These are phyloP conservation scores for Penicillium simplicissimum DNA, from an alignment of 495 filamentous ascomycete species.

Conservation along the genomic window DNA sequence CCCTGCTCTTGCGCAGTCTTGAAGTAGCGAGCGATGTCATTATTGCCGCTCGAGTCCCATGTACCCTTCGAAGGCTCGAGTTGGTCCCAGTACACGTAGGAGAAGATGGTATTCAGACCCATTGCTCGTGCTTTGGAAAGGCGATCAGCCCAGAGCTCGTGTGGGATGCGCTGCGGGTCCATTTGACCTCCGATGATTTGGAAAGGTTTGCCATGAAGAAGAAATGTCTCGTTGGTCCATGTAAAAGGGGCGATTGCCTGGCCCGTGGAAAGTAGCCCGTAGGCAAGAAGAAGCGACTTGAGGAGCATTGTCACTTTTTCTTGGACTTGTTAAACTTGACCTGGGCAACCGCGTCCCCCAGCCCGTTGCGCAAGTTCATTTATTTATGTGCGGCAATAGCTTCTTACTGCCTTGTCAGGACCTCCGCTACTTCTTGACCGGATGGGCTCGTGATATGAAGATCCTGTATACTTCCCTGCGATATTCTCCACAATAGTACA, in stretches of 20 bases:
- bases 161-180: conserved; percentile 49
- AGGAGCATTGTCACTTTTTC: conserved; percentile 3
- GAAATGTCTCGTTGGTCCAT: conserved; percentile 34
- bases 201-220: conserved; percentile 42
- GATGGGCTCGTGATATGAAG: not conserved
- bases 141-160: conserved; percentile 42
- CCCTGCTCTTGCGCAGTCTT: conserved; percentile 43
- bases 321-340: not conserved
- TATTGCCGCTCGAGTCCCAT: conserved; percentile 34
- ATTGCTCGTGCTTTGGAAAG: conserved; percentile 43
- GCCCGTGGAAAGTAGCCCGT: conserved; percentile 5
- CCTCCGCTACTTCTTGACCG: no score
- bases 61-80: conserved; percentile 38
- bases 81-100: conserved; percentile 50
- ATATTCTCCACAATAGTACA: no score
- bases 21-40: conserved; percentile 45
- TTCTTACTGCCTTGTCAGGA: no score
- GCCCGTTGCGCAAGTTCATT: no score
- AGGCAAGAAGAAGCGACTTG: conserved; percentile 2
- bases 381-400: no score
- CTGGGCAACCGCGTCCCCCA: no score
- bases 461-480: not conserved
- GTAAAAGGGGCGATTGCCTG: conserved; percentile 15
- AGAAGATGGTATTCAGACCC: conserved; percentile 51
- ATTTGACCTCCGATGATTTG: conserved; percentile 53